Conservation (phyloP, 192 early-diverging fungal genomes). For the Coemansia sp. region DNA sequence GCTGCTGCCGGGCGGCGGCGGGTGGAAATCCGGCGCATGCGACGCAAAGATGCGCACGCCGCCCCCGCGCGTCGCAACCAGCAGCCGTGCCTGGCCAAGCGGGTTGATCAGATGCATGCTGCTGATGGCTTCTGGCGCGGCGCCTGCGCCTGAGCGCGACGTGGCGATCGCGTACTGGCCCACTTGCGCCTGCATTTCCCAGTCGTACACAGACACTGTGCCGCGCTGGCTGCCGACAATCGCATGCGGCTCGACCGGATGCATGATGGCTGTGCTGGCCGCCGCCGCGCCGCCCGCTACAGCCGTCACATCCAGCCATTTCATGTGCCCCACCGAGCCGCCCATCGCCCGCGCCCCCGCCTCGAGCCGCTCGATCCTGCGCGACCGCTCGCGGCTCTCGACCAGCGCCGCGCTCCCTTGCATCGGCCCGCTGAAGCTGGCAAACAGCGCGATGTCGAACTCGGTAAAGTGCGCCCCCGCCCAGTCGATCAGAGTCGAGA, state of each 20-base stretch:
- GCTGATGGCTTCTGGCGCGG: conserved; percentile 56
- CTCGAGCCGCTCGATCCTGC: conserved; percentile 36
- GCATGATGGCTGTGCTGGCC: conserved; percentile 60
- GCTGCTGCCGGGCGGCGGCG: conserved; percentile 17
- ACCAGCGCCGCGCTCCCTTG: conserved; percentile 47
- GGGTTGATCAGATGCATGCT: conserved; percentile 90
- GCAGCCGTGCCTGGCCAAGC: conserved; percentile 79
- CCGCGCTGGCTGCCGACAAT: conserved; percentile 74
- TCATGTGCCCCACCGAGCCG: conserved; percentile 22
- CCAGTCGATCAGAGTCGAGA: conserved; percentile 53
- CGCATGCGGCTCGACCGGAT: conserved; percentile 86
- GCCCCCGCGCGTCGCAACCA: conserved; percentile 58
- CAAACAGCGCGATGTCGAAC: conserved; percentile 54
- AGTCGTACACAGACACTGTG: conserved; percentile 54
- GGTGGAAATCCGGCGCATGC: conserved; percentile 45
- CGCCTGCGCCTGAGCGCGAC: background rate
- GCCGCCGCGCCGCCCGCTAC: conserved; percentile 15
- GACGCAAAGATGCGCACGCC: conserved; percentile 51
- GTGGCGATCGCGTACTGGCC: conserved; percentile 30
- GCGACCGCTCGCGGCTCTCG: conserved; percentile 44
- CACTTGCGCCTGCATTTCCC: conserved; percentile 47
- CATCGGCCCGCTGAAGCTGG: conserved; percentile 48
- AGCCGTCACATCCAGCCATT: conserved; percentile 43
- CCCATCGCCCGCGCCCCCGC: conserved; percentile 25
- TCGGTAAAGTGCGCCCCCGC: conserved; percentile 53